These are phyloP conservation scores for Collybia mongolica DNA, from an alignment of 768 basidiomycete genomes.

Conservation along the genomic window DNA sequence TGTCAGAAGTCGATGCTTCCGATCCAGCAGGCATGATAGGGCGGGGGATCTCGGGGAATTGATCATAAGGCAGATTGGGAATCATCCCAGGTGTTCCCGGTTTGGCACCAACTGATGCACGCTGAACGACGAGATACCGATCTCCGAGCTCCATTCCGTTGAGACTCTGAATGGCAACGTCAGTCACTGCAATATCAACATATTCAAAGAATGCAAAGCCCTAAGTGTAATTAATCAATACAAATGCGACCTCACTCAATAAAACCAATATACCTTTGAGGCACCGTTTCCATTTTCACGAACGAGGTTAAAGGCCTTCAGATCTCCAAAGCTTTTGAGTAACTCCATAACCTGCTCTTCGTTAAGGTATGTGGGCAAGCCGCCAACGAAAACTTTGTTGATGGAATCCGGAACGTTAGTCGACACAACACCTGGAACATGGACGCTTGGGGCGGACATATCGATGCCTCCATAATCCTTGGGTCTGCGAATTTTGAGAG, in stretches of 20 bases:
- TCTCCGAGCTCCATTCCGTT: slow-evolving; percentile 99
- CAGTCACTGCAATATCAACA: slow-evolving; percentile 83
- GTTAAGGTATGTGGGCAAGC: slow-evolving; percentile 91
- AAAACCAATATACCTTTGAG: slow-evolving; percentile 64
- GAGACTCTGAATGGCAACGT: slow-evolving; percentile 92
- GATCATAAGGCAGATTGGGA: slow-evolving; percentile 73
- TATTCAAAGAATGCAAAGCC: slow-evolving; percentile 99
- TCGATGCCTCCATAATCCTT: slow-evolving; percentile 92
- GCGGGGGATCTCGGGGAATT: slow-evolving; percentile 80
- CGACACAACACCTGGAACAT: slow-evolving; percentile 94
- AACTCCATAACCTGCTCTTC: slow-evolving; percentile 99
- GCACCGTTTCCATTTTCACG: slow-evolving; percentile 87
- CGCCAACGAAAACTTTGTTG: slow-evolving; percentile 98
- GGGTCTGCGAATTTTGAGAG: slow-evolving; percentile 96
- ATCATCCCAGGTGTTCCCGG: slow-evolving; percentile 62
- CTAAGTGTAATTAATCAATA: slow-evolving; percentile 39
- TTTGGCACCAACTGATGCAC: slow-evolving; percentile 93
- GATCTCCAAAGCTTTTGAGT: slow-evolving; percentile 94
- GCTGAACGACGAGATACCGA: slow-evolving; percentile 92
- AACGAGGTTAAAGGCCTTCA: slow-evolving; percentile 97
- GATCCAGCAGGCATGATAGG: slow-evolving; percentile 83
- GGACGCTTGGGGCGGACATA: slow-evolving; percentile 61
- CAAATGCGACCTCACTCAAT: background rate
- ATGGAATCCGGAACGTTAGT: slow-evolving; percentile 96
- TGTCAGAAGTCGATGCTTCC: slow-evolving; percentile 51